Percentiles rank a stretch among this genome's conserved stretches.
Conservation (phyloP, 1,284 basidiomycete species). For the Cutaneotrichosporon spelunceum region DNA sequence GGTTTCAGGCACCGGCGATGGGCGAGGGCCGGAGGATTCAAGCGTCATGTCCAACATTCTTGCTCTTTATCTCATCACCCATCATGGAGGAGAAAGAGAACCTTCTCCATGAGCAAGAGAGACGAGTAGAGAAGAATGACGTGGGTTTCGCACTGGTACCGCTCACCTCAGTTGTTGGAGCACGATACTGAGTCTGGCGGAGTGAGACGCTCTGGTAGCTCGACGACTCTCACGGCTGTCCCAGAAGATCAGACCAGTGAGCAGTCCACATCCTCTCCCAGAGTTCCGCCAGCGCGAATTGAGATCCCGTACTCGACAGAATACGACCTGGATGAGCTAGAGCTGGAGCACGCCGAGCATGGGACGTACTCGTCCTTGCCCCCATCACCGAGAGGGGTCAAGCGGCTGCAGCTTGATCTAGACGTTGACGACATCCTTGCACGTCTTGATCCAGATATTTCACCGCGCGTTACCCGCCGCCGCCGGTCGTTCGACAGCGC, state of each 20-base stretch:
- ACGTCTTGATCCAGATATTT: constrained; percentile 3
- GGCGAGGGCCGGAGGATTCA: background rate
- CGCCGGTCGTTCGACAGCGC: constrained; percentile 6
- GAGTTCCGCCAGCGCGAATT: background rate
- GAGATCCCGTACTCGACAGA: background rate
- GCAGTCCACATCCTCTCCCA: background rate
- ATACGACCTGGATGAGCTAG: constrained; percentile 8
- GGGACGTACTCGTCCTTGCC: constrained; percentile 47
- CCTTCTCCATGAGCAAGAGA: background rate
- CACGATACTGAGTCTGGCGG: background rate
- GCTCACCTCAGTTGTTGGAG: background rate
- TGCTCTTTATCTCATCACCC: background rate
- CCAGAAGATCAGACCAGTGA: background rate
- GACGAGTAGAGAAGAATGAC: background rate
- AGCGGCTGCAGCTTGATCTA: constrained; percentile 7
- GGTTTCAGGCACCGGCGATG: constrained; percentile 10
- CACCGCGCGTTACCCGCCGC: background rate
- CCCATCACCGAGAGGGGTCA: constrained; percentile 33
- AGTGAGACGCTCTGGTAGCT: background rate
- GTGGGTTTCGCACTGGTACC: background rate
- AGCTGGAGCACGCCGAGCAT: constrained; percentile 6
- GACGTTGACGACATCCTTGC: constrained; percentile 12
- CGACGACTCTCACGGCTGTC: background rate
- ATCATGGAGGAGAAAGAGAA: background rate
- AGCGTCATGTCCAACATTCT: background rate